Conservation (phyloP, 2,329 filamentous ascomycete genomes). For the Lomentospora prolificans region DNA sequence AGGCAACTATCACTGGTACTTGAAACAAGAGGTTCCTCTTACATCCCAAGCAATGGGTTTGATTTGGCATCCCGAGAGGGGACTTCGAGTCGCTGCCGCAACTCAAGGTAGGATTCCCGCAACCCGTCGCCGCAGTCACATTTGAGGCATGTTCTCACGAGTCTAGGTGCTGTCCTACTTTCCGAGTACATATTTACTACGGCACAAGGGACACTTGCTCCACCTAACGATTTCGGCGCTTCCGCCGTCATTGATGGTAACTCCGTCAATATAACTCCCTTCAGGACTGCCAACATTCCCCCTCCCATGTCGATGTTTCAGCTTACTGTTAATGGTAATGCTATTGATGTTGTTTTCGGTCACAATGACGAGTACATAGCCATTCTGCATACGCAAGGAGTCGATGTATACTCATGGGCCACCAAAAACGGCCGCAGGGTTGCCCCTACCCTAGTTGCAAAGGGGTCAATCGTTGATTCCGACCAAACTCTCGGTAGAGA, state of each 20-base stretch:
- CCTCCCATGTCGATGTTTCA: slow-evolving; percentile 88
- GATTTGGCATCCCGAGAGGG: slow-evolving; percentile 81
- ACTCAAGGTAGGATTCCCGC: slow-evolving; percentile 31
- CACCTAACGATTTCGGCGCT: slow-evolving; percentile 67
- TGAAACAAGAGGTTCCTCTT: slow-evolving; percentile 75
- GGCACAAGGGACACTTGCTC: slow-evolving; percentile 55
- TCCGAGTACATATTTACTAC: slow-evolving; percentile 61
- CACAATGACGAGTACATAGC: slow-evolving; percentile 55
- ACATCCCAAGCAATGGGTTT: slow-evolving; percentile 23
- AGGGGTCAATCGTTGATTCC: not conserved
- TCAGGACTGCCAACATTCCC: slow-evolving; percentile 75
- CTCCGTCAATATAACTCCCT: slow-evolving; percentile 71
- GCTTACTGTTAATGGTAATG: slow-evolving; percentile 49
- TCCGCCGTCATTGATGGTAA: slow-evolving; percentile 79
- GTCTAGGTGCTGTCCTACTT: slow-evolving; percentile 37
- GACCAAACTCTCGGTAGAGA: not conserved
- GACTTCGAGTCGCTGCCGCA: slow-evolving; percentile 55
- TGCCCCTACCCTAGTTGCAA: not conserved
- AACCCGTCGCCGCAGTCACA: not conserved
- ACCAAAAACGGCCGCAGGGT: slow-evolving; percentile 35
- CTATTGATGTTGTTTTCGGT: slow-evolving; percentile 67
- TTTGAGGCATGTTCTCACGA: slow-evolving; percentile 8
- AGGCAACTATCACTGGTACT: slow-evolving; percentile 96
- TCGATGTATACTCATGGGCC: slow-evolving; percentile 64
- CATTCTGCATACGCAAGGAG: slow-evolving; percentile 55